Evolutionary conservation across 208 protist genomes (phyloP).

Genomic region (Porcisia hertigi): DNA sequence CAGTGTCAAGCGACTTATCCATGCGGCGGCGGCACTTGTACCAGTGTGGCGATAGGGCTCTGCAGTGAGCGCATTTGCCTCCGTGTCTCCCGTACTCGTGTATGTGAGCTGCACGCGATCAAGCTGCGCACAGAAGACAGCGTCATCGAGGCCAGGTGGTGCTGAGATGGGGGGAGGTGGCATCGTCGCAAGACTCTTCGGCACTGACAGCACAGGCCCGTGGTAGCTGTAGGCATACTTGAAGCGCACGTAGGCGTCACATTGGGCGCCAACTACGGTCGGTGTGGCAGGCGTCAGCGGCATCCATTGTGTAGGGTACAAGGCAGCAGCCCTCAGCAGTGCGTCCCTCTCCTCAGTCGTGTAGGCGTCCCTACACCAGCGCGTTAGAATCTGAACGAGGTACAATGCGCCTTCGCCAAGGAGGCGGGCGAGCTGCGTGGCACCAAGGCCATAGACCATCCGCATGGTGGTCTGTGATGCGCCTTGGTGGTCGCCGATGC

Average conservation of each 20-base stretch:
- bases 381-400: conserved; percentile 22
- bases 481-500: neutral
- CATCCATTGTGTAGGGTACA: conserved; percentile 32
- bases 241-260: conserved; percentile 18
- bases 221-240: conserved; percentile 23
- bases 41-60: too few species aligned
- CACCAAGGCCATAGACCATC: conserved; percentile 17
- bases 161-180: neutral
- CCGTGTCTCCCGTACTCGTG: neutral
- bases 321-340: conserved; percentile 16
- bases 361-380: conserved; percentile 25
- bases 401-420: conserved; percentile 23
- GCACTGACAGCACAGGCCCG: conserved; percentile 6
- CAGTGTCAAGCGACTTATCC: conserved; percentile 21
- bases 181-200: neutral
- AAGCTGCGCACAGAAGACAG: conserved; percentile 27
- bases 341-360: conserved; percentile 19
- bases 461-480: neutral
- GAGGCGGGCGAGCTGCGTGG: conserved; percentile 17
- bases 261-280: neutral
- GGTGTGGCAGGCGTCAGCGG: conserved; percentile 1
- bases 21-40: neutral
- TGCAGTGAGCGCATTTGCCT: neutral
- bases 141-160: conserved; percentile 7
- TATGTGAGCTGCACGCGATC: conserved; percentile 17